Evolutionary conservation across 352 stramenopile species (phyloP), one percentile per base, ranked within the genome.

Genomic region (Phytopythium oedochilum): DNA sequence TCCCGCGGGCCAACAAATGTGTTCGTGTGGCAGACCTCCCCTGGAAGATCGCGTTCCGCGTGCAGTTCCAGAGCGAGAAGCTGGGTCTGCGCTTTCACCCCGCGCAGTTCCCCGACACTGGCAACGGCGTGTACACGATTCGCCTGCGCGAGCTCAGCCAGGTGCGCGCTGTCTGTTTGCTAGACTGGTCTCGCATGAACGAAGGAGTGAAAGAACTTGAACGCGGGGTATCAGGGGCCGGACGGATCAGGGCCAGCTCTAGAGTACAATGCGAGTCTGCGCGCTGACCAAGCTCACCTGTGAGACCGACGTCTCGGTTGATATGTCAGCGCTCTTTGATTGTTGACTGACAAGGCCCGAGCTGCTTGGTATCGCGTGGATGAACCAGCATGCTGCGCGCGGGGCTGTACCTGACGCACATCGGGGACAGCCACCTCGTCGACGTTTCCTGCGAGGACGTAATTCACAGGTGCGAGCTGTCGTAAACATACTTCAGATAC

Each of bases 51-150:
- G 79, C 83, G 15, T 92, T 94, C 51, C 79, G 78, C 47, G 83
- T 94, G 46, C 81, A 89, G 59, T 94, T 93, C 55, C 67, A 74
- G n/a, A 78, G 72, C 40, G 78, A 92, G 7, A 94, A 89, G 60
- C 74, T 89, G 9, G 83, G 83, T 0, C 52, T 94, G 25, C 83
- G 83, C 40, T 92, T 94, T 64, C 78, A 92, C 28, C 70, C 79
- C 1, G 81, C 83, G 31, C 78, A 90, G 54, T 89, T 82, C 26
- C 81, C 83, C 1, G 81, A 92, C 68, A 94, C 81, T 17, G 83
- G 83, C 32, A 94, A 94, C 50, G 83, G 83, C n/a, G 57, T 92
- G 20, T 94, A 94, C 60, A 90, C 65, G 20, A 88, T 94, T 38
- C 79, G 83, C 22, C 53, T 94, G 10, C 67, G 90, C 8, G 81